Evolutionary conservation across 2,329 filamentous ascomycete species (phyloP).

Genomic region (Sporothrix inflata): DNA sequence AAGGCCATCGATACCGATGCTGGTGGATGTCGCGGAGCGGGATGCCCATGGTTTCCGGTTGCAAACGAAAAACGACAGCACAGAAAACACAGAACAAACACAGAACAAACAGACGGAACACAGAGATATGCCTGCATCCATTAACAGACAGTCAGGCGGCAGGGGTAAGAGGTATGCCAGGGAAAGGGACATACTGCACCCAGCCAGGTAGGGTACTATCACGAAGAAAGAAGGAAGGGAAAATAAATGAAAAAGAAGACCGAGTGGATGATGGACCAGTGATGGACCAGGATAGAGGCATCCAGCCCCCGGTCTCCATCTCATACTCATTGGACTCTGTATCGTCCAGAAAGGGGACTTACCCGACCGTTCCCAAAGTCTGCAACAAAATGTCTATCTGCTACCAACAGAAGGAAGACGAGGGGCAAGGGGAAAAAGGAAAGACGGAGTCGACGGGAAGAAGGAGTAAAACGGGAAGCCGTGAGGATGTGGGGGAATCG

Average conservation of each 20-base stretch:
- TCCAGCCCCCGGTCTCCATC: neutral
- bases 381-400: neutral
- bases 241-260: neutral
- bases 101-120: neutral
- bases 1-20: neutral
- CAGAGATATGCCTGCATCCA: neutral
- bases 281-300: too few relatives aligned
- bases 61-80: neutral
- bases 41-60: neutral
- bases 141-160: neutral
- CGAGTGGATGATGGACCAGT: neutral
- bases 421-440: neutral
- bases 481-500: conserved; percentile 11
- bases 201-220: too few relatives aligned
- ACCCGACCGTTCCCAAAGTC: neutral
- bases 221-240: neutral
- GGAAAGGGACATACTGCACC: too few relatives aligned
- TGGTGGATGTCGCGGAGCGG: neutral
- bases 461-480: neutral
- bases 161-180: neutral
- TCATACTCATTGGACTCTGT: neutral
- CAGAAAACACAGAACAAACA: neutral
- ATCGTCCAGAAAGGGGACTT: neutral
- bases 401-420: neutral
- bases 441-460: neutral